These are phyloP conservation scores for Aspergillus amoenus DNA, from an alignment of 2,329 filamentous ascomycete species.

Conservation along the genomic window DNA sequence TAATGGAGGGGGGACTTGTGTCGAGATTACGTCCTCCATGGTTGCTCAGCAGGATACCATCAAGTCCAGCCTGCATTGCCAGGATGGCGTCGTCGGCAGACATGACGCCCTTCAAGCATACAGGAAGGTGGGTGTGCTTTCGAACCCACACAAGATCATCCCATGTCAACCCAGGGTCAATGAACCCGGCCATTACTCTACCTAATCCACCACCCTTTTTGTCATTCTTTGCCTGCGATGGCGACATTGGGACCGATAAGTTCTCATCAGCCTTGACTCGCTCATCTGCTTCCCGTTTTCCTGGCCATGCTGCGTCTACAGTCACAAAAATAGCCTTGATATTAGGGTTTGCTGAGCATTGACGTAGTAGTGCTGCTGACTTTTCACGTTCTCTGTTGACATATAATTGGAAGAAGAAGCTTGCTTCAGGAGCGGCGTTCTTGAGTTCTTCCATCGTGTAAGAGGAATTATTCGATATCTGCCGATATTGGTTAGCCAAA, in stretches of 20 bases:
- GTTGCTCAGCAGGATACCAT: conserved; percentile 59
- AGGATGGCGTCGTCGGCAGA: conserved; percentile 55
- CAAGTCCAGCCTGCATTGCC: conserved; percentile 51
- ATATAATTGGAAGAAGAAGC: conserved; percentile 58
- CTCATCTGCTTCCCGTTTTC: conserved; percentile 59
- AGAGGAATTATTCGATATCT: conserved; percentile 62
- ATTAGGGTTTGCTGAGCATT: conserved; percentile 42
- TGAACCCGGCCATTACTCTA: conserved; percentile 53
- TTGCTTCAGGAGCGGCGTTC: conserved; percentile 38
- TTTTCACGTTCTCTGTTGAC: conserved; percentile 53
- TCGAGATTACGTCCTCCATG: conserved; percentile 60
- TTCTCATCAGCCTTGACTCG: conserved; percentile 50
- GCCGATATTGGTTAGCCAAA: neutral
- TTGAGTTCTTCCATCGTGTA: conserved; percentile 58
- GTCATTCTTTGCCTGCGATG: conserved; percentile 50
- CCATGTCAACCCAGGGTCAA: conserved; percentile 55
- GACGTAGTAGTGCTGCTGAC: conserved; percentile 47
- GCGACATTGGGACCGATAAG: conserved; percentile 45
- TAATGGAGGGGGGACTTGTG: conserved; percentile 50
- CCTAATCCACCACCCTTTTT: conserved; percentile 56
- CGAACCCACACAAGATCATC: conserved; percentile 56
- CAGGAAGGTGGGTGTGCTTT: conserved; percentile 48
- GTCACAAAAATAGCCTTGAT: conserved; percentile 53
- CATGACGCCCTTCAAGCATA: conserved; percentile 59
- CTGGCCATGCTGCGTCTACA: conserved; percentile 56